Conservation (phyloP, 225 moss, liverwort and hornwort genomes). For the Anthoceros angustus region DNA sequence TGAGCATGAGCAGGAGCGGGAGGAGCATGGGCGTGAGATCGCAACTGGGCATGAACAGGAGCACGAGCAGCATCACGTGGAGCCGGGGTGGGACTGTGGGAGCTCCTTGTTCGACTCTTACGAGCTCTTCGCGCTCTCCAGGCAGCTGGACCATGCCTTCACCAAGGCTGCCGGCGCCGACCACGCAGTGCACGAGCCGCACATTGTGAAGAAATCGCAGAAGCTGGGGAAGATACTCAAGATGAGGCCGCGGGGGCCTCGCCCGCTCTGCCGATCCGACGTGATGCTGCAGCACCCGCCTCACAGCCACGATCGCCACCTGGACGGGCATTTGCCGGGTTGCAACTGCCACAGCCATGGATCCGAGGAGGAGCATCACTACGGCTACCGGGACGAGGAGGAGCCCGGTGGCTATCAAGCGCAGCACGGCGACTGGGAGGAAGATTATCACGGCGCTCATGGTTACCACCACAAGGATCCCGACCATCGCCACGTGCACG, state of each 20-base stretch:
- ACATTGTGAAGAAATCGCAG: background rate
- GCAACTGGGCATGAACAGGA: background rate
- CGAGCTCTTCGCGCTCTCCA: background rate
- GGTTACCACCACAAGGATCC: background rate
- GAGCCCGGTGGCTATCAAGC: background rate
- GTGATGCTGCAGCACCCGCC: background rate
- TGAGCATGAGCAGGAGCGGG: background rate
- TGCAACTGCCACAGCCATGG: background rate
- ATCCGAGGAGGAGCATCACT: background rate
- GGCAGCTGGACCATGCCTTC: constrained; percentile 1
- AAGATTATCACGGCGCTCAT: background rate
- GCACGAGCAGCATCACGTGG: background rate
- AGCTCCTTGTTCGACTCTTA: constrained; percentile 1
- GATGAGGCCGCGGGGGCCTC: background rate
- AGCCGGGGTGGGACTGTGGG: background rate
- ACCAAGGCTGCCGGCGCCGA: background rate
- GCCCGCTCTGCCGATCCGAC: background rate
- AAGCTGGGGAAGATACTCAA: background rate
- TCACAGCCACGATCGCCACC: background rate
- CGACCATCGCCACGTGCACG: background rate
- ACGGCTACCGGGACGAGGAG: background rate
- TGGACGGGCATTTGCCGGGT: background rate
- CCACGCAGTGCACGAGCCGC: background rate
- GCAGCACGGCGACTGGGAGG: background rate
- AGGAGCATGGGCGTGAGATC: background rate